These are phyloP conservation scores for Citrullus mucosospermus DNA, from an alignment of 306 rosid species.

Conservation along the genomic window DNA sequence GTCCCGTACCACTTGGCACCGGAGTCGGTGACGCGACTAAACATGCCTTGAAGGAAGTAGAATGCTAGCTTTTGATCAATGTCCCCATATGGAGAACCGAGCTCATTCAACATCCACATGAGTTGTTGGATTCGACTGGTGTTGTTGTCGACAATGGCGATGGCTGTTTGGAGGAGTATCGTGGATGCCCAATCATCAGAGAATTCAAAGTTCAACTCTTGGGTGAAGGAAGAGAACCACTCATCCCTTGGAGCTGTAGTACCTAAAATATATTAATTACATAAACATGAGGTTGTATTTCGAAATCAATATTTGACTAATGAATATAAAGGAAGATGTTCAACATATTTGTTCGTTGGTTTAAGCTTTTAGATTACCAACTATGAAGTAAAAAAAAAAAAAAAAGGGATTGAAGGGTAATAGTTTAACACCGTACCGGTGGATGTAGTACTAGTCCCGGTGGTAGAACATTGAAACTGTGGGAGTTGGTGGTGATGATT, in stretches of 20 bases:
- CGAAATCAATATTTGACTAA: too few relatives aligned
- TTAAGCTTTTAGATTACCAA: too few relatives aligned
- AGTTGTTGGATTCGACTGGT: constrained; percentile 52
- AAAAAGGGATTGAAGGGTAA: background rate
- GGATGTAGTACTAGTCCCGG: constrained; percentile 10
- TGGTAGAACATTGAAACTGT: constrained; percentile 14
- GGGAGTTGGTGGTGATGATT: constrained; percentile 13
- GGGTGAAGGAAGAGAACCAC: background rate
- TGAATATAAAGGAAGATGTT: too few relatives aligned
- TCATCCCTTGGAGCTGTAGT: background rate
- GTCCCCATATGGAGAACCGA: constrained; percentile 78
- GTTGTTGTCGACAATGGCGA: constrained; percentile 62
- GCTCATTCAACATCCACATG: constrained; percentile 94
- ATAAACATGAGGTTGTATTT: too few relatives aligned
- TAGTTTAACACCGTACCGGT: background rate
- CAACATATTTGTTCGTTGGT: too few relatives aligned
- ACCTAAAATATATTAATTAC: background rate
- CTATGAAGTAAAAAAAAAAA: too few relatives aligned
- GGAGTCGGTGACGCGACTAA: constrained; percentile 61
- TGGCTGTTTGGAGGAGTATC: constrained; percentile 54
- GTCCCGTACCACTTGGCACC: constrained; percentile 60
- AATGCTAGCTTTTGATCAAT: constrained; percentile 63
- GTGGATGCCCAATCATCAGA: constrained; percentile 62
- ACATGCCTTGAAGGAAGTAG: constrained; percentile 75
- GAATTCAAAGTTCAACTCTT: constrained; percentile 34